These are phyloP conservation scores for Chenopodium album DNA, from an alignment of 148 eudicot species.

Conservation along the genomic window DNA sequence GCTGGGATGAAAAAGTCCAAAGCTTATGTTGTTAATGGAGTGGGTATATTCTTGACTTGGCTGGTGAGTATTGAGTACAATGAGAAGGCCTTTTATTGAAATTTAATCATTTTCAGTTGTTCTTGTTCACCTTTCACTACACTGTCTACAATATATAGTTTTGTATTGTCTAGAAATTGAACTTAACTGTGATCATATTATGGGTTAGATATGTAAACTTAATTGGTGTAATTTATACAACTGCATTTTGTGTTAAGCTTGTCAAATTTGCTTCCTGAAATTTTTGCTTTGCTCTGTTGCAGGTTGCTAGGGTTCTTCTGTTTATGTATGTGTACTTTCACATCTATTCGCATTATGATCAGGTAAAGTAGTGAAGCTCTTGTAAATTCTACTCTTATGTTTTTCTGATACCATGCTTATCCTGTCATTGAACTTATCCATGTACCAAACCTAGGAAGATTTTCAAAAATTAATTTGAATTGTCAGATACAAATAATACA, in stretches of 20 bases:
- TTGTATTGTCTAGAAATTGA: constrained; percentile 2
- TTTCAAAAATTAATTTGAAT: background rate
- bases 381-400: background rate
- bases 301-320: constrained; percentile 79
- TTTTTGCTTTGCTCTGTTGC: constrained; percentile 28
- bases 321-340: constrained; percentile 78
- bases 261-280: constrained; percentile 9
- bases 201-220: background rate
- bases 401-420: background rate
- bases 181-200: background rate
- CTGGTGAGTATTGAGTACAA: constrained; percentile 60
- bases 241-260: background rate
- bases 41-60: constrained; percentile 84
- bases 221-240: background rate
- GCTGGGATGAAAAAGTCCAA: constrained; percentile 80
- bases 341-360: constrained; percentile 59
- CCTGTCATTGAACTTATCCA: background rate
- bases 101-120: background rate
- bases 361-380: constrained; percentile 48
- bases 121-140: background rate
- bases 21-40: constrained; percentile 70
- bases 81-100: background rate
- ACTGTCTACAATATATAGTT: background rate
- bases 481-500: background rate
- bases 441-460: background rate